Conservation (phyloP, 192 early-diverging fungal species). For the Hyaloraphidium curvatum region DNA sequence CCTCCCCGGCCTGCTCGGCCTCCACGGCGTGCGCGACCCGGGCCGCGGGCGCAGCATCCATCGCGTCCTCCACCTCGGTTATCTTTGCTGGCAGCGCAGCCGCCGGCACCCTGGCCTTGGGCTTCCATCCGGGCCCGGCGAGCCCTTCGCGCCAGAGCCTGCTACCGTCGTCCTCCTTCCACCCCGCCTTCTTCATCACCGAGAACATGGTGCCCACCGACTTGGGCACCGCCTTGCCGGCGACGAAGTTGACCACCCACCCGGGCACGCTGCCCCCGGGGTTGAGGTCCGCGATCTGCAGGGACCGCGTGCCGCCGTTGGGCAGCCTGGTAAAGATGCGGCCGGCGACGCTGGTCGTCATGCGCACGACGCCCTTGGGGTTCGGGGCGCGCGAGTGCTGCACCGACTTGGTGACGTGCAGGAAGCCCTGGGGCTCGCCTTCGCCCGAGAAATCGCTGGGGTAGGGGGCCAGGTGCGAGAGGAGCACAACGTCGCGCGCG, state of each 20-base stretch:
- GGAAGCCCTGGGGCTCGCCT: neutral
- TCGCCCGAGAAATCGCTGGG: neutral
- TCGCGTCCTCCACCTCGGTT: too few relatives aligned
- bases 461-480: slow-evolving; percentile 15
- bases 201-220: too few relatives aligned
- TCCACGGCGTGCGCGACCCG: too few relatives aligned
- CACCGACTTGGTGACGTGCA: slow-evolving; percentile 21
- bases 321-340: slow-evolving; percentile 16
- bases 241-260: slow-evolving; percentile 25
- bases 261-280: slow-evolving; percentile 26
- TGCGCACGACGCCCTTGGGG: slow-evolving; percentile 19
- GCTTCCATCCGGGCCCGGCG: too few relatives aligned
- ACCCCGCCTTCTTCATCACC: too few relatives aligned
- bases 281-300: slow-evolving; percentile 25
- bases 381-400: slow-evolving; percentile 15
- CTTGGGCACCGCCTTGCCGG: slow-evolving; percentile 24
- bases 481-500: slow-evolving; percentile 20
- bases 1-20: too few relatives aligned
- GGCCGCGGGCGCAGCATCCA: too few relatives aligned
- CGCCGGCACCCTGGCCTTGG: too few relatives aligned
- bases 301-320: slow-evolving; percentile 15
- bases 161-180: too few relatives aligned
- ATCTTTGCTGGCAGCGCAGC: too few relatives aligned
- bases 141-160: too few relatives aligned
- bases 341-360: slow-evolving; percentile 25